Evolutionary conservation across 129 eudicot species (phyloP).

Genomic region (Sambucus nigra): DNA sequence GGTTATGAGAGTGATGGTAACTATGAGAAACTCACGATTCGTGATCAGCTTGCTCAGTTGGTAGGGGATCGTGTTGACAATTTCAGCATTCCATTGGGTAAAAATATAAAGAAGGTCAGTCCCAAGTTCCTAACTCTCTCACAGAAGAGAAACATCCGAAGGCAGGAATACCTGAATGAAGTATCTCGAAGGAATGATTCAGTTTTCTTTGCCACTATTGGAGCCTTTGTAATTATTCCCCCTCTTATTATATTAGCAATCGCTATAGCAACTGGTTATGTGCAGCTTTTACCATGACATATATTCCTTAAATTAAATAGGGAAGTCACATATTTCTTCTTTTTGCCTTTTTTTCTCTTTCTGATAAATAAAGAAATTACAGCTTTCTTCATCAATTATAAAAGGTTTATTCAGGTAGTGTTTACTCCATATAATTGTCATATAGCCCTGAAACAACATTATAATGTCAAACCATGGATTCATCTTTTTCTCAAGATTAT

Average conservation of each 20-base stretch:
- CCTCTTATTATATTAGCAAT: conserved; percentile 71
- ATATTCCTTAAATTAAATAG: conserved; percentile 8
- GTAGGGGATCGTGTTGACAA: conserved; percentile 75
- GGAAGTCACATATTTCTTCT: background rate
- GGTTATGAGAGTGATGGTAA: conserved; percentile 50
- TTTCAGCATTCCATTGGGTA: conserved; percentile 70
- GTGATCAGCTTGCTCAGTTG: conserved; percentile 62
- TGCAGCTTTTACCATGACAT: conserved; percentile 79
- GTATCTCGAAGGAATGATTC: conserved; percentile 84
- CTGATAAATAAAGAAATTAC: too few species aligned
- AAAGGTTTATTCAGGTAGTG: too few species aligned
- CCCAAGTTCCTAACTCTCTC: conserved; percentile 77
- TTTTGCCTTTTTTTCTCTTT: background rate
- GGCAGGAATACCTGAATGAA: conserved; percentile 74
- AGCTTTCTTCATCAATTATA: too few species aligned
- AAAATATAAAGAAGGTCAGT: conserved; percentile 60
- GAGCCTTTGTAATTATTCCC: conserved; percentile 85
- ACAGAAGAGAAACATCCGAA: conserved; percentile 79
- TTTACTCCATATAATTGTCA: too few species aligned
- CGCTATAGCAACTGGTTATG: conserved; percentile 83
- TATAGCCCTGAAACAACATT: too few species aligned
- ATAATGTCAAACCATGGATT: too few species aligned
- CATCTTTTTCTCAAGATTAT: too few species aligned
- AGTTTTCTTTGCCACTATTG: conserved; percentile 71
- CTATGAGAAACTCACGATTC: conserved; percentile 37